phyloP scores from a whole-genome alignment of 345 rosid genomes.

The Gossypium arboreum region DNA sequence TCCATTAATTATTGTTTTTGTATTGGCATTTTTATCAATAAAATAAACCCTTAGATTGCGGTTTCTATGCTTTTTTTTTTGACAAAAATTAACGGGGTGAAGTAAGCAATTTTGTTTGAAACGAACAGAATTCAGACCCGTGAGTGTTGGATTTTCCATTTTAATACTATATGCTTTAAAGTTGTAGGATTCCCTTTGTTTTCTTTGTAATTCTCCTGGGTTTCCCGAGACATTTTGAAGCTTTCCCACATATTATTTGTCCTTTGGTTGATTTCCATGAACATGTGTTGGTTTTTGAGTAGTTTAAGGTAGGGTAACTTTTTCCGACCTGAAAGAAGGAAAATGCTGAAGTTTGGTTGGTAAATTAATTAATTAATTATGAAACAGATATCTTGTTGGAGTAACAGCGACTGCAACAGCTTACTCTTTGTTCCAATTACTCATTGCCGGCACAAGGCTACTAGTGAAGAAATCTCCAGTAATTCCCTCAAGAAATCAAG shows the following conservation, averaged over 20 bases:
- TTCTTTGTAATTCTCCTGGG: neutral
- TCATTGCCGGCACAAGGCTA: conserved; percentile 45
- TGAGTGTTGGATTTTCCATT: neutral
- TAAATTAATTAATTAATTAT: neutral
- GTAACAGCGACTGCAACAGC: conserved; percentile 51
- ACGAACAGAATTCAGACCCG: neutral
- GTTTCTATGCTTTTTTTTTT: neutral
- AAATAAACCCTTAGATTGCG: neutral
- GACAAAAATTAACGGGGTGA: neutral
- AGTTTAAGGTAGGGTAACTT: too few species aligned
- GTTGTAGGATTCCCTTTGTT: neutral
- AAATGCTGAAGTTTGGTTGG: too few species aligned
- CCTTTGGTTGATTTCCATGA: neutral
- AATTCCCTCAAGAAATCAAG: conserved; percentile 55
- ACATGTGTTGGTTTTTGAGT: too few species aligned
- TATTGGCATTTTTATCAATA: neutral
- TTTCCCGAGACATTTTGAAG: neutral
- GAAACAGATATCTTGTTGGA: conserved; percentile 65
- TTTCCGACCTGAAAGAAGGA: too few species aligned
- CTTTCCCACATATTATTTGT: neutral
- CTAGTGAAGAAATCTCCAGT: conserved; percentile 45
- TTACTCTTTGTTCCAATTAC: conserved; percentile 58
- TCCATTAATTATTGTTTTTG: neutral
- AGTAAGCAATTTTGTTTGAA: neutral
- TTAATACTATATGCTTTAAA: neutral